Evolutionary conservation across 345 rosid species (phyloP).

Genomic region (Barbarea vulgaris): DNA sequence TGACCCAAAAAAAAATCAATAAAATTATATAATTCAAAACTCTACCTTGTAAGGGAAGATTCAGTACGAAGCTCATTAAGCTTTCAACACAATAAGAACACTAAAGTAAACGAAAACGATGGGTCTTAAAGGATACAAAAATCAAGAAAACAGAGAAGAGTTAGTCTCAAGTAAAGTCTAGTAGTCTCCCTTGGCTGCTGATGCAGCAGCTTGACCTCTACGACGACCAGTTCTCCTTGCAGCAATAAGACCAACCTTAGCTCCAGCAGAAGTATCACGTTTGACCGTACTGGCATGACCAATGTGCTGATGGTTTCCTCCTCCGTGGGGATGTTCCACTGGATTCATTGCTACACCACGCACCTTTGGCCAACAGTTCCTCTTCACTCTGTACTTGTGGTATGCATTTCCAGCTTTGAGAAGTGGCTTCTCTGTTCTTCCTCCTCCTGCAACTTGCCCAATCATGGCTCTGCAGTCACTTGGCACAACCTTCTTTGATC

Average conservation of each 20-base stretch:
- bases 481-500: constrained; percentile 58
- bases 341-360: constrained; percentile 87
- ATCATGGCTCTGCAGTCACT: constrained; percentile 71
- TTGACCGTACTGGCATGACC: constrained; percentile 75
- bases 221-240: constrained; percentile 71
- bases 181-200: constrained; percentile 50
- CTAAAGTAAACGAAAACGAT: neutral
- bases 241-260: constrained; percentile 64
- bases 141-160: neutral
- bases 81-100: neutral
- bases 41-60: neutral
- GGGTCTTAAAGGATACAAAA: neutral
- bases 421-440: constrained; percentile 78
- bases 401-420: constrained; percentile 73
- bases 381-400: constrained; percentile 65
- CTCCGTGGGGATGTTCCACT: constrained; percentile 82
- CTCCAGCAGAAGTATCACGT: constrained; percentile 60
- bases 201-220: constrained; percentile 62
- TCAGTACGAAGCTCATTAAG: constrained; percentile 3
- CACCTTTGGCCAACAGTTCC: constrained; percentile 75
- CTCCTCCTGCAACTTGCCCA: constrained; percentile 74
- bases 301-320: constrained; percentile 79
- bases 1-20: neutral
- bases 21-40: neutral
- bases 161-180: constrained; percentile 22